A percentile compares a stretch with the other conserved stretches of the same genome.
phyloP scores from a whole-genome alignment of 2,329 filamentous ascomycete species.

The Pseudogymnoascus sp. region DNA sequence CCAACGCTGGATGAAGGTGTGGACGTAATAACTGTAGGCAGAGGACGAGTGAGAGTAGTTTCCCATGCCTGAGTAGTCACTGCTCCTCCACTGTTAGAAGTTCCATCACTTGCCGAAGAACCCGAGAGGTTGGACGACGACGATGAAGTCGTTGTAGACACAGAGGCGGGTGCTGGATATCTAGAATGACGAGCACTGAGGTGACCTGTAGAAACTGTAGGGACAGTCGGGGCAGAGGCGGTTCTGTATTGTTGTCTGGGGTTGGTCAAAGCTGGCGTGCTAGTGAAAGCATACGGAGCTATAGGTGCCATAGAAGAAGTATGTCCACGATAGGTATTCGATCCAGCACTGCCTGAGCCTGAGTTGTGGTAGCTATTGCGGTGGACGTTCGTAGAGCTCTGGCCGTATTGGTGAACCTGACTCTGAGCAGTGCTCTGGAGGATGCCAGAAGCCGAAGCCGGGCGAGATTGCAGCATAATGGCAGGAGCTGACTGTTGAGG shows the following conservation, averaged over 20 bases:
- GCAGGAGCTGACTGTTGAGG: conserved; percentile 67
- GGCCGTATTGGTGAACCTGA: conserved; percentile 38
- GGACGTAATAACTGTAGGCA: conserved; percentile 37
- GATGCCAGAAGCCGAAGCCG: conserved; percentile 55
- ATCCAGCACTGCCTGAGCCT: conserved; percentile 39
- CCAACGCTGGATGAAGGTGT: conserved; percentile 48
- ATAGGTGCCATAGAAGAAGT: conserved; percentile 44
- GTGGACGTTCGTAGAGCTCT: conserved; percentile 35
- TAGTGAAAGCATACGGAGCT: conserved; percentile 70
- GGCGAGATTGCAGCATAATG: conserved; percentile 69
- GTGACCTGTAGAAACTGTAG: conserved; percentile 32
- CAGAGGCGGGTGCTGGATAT: conserved; percentile 44
- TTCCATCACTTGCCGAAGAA: conserved; percentile 5
- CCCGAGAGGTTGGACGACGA: conserved; percentile 29
- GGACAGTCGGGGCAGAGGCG: conserved; percentile 42
- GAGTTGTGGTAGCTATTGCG: conserved; percentile 46
- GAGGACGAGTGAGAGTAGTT: conserved; percentile 22
- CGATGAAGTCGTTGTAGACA: conserved; percentile 36
- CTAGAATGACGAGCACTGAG: conserved; percentile 32
- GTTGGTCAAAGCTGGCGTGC: conserved; percentile 58
- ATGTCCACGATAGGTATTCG: conserved; percentile 47
- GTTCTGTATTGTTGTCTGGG: conserved; percentile 50
- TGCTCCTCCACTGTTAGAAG: conserved; percentile 2
- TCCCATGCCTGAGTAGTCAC: conserved; percentile 17
- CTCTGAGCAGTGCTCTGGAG: conserved; percentile 28